Base-by-base conservation (phyloP, 352 stramenopile genomes). In the Phytophthora lateralis region DNA sequence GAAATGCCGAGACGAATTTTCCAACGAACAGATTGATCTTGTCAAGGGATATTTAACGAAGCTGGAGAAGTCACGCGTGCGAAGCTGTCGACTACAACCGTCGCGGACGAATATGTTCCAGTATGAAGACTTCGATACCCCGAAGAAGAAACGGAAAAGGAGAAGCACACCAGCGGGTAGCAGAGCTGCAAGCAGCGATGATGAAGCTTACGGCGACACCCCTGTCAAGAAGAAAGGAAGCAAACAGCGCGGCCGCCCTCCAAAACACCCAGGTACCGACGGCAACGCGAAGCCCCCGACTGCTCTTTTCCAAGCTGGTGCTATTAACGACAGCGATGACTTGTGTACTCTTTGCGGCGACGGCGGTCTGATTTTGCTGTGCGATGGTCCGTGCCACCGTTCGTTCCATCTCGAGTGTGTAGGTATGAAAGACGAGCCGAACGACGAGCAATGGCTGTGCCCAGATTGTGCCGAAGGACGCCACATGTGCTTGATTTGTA, bases 391-490 rank as follows among this genome's bases (percentile, higher is more conserved):
- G 12, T 98, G 93, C 59, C 91, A 97, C 60, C 86, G 93, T 3
- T 97, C 91, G 27, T 98, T 98, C 63, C 93, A 98, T 69, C 60
- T 96, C n/a, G 75, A 95, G 26, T 98, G 93, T 73, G 77, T 97
- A 18, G 89, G 90, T 7, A 91, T 96, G 82, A 81, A 89, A 26
- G 58, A 76, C 5, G 86, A 95, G 21, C 85, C 87, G 0, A 85
- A 91, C 12, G 89, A 95, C 42, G 85, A 93, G 27, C 82, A 91
- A 20, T 98, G 92, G 92, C 66, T 97, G 24, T 98, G 93, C 32
- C 91, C 89, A 6, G 90, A 97, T 73, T 97, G 90, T 59, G 71
- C 78, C 12, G 85, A 85, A 6, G 89, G 90, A 17, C 89, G 88
- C n/a, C 88, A 97, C 63, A 95, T 96, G 81, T 98, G 93, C 50